Evolutionary conservation across 768 basidiomycete genomes (phyloP).

Genomic region (Auricularia cornea): DNA sequence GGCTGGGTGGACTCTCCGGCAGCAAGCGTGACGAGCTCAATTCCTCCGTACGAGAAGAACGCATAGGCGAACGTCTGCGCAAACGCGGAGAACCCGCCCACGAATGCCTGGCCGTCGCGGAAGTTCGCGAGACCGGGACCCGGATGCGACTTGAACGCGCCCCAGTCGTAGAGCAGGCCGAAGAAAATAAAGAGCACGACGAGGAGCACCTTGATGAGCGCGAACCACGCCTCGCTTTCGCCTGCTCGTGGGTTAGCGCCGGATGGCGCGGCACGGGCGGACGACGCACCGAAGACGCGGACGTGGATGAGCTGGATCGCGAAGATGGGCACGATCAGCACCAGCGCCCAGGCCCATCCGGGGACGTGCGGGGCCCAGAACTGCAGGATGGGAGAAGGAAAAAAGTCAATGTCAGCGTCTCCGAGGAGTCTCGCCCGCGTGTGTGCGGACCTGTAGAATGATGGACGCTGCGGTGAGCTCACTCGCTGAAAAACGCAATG

Average conservation of each 20-base stretch:
- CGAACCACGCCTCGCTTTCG: slow-evolving; percentile 57
- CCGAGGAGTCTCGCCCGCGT: too few relatives aligned
- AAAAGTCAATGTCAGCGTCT: background rate
- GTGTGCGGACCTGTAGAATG: slow-evolving; percentile 33
- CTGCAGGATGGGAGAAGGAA: slow-evolving; percentile 8
- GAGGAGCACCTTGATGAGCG: slow-evolving; percentile 55
- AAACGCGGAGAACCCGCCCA: slow-evolving; percentile 45
- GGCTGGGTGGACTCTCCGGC: slow-evolving; percentile 62
- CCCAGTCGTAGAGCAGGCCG: slow-evolving; percentile 56
- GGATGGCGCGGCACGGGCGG: too few relatives aligned
- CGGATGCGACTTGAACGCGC: slow-evolving; percentile 40
- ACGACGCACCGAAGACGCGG: slow-evolving; percentile 43
- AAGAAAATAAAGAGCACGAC: slow-evolving; percentile 54
- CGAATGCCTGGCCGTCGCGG: slow-evolving; percentile 40
- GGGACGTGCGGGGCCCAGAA: slow-evolving; percentile 42
- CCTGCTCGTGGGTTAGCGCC: slow-evolving; percentile 26
- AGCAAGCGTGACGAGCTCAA: slow-evolving; percentile 65
- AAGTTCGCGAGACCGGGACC: slow-evolving; percentile 50
- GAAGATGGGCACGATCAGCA: slow-evolving; percentile 47
- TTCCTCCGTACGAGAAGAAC: slow-evolving; percentile 61
- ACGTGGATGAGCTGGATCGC: slow-evolving; percentile 47
- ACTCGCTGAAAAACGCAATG: slow-evolving; percentile 39
- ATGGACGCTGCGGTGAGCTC: slow-evolving; percentile 52
- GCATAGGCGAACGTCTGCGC: slow-evolving; percentile 57
- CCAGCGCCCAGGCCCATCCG: slow-evolving; percentile 49